Evolutionary conservation across 768 basidiomycete genomes (phyloP).

Genomic region (Pleurotus salmoneostramineus): DNA sequence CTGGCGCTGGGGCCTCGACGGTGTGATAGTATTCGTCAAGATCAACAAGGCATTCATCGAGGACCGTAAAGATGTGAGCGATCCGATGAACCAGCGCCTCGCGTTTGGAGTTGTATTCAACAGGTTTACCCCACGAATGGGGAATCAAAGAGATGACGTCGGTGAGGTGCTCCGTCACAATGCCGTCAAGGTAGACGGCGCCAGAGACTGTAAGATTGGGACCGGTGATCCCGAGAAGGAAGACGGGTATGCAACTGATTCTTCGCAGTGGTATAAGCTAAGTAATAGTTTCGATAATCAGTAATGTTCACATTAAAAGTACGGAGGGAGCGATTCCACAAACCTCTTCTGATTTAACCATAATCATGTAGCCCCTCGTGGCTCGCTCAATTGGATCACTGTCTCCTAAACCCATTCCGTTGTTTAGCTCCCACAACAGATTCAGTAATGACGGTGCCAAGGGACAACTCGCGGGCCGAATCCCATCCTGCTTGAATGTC

Average conservation of each 20-base stretch:
- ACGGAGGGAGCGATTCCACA: background rate
- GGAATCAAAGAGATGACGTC: background rate
- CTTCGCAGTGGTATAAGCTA: background rate
- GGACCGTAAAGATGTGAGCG: background rate
- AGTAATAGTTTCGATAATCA: no score
- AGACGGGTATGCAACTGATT: background rate
- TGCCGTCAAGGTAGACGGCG: slow-evolving; percentile 1
- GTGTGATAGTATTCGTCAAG: background rate
- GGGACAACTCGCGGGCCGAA: no score
- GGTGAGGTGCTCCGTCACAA: background rate
- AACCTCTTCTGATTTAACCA: background rate
- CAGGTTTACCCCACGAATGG: background rate
- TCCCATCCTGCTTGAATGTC: no score
- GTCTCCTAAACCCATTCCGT: background rate
- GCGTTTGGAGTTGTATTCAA: background rate
- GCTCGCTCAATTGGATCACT: background rate
- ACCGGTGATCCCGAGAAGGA: background rate
- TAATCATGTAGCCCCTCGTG: background rate
- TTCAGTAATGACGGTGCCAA: background rate
- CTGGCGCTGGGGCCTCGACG: background rate
- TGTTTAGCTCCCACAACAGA: background rate
- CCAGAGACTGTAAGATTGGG: background rate
- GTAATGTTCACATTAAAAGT: no score
- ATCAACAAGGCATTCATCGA: background rate
- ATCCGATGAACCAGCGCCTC: background rate